Evolutionary conservation across 1,284 basidiomycete genomes (phyloP), one percentile per base, ranked within the genome.

Genomic region (Marasmius tenuissimus): DNA sequence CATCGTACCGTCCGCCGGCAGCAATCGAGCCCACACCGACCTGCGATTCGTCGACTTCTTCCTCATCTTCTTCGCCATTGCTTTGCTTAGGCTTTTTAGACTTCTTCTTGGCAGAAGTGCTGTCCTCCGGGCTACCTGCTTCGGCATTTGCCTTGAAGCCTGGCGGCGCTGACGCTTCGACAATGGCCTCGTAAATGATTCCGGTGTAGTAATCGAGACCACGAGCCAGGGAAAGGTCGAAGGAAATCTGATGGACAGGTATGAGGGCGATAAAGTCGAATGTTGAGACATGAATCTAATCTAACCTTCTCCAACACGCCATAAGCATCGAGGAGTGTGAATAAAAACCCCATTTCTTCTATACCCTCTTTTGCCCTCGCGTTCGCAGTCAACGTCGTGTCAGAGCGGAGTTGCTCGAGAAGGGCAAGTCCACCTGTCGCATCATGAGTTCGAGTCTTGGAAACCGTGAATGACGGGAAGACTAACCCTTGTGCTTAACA

Each of bases 141-240:
- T 82, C 71, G 6, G 82, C 77, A 70, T 85, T 78, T 66, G 83
- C 77, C 22, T 83, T 81, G 78, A 93, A 86, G 8, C 87, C 86
- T 1, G 97, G 94, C 1, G 97, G 96, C 0, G 96, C 96, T 9
- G 96, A 98, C 1, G 89, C 93, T 69, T 94, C 94, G 27, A 95
- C 93, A 68, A 96, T 86, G 47, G 95, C 97, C 78, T 99, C 97
- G 80, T 98, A 98, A 74, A 99, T 99, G 71, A 99, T 89, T 45
- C 97, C 97, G 1, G 97, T 99, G 79, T 99, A 98, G 78, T 99
- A 99, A 76, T 99, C 97, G 40, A 99, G 85, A 27, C 97, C 97
- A 39, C 97, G 89, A 8, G 97, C 97, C 22, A 99, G 86, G 8
- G 94, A 97, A 68, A 99, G 86, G 76, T 99, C 97, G 73, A 99